Conservation (phyloP, 2,329 filamentous ascomycete genomes). For the Talaromyces marneffei region DNA sequence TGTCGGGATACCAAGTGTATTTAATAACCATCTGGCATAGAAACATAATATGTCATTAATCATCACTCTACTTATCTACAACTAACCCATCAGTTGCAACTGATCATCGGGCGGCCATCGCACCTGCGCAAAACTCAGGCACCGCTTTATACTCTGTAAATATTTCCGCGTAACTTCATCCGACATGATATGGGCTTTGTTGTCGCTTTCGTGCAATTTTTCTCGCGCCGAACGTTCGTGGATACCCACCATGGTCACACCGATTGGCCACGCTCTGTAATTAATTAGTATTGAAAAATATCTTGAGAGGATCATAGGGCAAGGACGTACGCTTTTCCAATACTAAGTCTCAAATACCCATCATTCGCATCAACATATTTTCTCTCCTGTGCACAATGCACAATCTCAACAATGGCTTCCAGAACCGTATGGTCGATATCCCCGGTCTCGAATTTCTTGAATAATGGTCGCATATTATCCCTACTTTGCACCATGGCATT, state of each 20-base stretch:
- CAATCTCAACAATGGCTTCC: conserved; percentile 82
- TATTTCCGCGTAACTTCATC: conserved; percentile 95
- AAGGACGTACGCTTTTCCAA: conserved; percentile 67
- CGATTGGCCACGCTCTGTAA: conserved; percentile 81
- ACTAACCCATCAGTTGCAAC: conserved; percentile 86
- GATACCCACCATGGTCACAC: conserved; percentile 99
- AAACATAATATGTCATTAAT: neutral
- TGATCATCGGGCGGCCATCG: conserved; percentile 92
- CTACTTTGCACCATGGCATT: conserved; percentile 81
- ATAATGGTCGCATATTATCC: conserved; percentile 82
- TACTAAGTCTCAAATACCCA: conserved; percentile 85
- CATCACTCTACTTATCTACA: neutral
- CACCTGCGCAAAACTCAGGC: conserved; percentile 91
- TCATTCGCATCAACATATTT: conserved; percentile 96
- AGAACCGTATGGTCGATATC: conserved; percentile 75
- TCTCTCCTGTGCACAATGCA: conserved; percentile 79
- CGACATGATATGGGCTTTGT: conserved; percentile 91
- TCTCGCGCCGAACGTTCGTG: conserved; percentile 94
- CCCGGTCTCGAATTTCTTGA: conserved; percentile 77
- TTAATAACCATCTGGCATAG: too few relatives aligned
- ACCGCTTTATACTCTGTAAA: conserved; percentile 94
- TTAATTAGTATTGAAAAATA: neutral
- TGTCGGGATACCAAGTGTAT: too few relatives aligned
- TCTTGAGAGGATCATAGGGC: too few relatives aligned
- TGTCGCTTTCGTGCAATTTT: conserved; percentile 77